These are phyloP conservation scores for Tolypocladium ophioglossoides DNA, from an alignment of 2,329 filamentous ascomycete species.

Conservation along the genomic window DNA sequence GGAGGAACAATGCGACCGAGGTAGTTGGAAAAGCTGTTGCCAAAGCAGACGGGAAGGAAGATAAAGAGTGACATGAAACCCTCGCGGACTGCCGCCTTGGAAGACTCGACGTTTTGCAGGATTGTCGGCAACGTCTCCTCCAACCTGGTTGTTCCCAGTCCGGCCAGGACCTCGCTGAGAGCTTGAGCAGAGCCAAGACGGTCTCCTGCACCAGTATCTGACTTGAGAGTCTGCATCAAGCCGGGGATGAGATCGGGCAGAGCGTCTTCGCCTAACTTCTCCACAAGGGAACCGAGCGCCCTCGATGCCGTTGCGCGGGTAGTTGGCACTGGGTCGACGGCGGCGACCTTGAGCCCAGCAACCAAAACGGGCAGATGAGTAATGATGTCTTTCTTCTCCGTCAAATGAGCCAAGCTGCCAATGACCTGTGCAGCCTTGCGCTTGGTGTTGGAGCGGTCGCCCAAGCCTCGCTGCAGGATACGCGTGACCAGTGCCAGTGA, in stretches of 20 bases:
- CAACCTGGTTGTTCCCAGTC: conserved; percentile 79
- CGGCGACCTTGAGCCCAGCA: conserved; percentile 75
- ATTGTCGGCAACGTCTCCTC: conserved; percentile 96
- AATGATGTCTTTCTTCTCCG: conserved; percentile 88
- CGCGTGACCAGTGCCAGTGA: conserved; percentile 91
- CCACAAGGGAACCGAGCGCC: conserved; percentile 88
- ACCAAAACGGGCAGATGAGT: conserved; percentile 87
- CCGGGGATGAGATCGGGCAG: conserved; percentile 94
- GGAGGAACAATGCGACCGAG: conserved; percentile 91
- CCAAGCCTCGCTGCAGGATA: conserved; percentile 85
- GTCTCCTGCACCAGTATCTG: conserved; percentile 92
- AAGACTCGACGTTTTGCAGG: conserved; percentile 87
- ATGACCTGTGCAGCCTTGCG: conserved; percentile 96
- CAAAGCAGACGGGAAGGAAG: conserved; percentile 96
- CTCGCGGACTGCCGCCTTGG: conserved; percentile 83
- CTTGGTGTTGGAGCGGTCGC: conserved; percentile 88
- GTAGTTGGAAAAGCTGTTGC: conserved; percentile 96
- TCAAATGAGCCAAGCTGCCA: conserved; percentile 91
- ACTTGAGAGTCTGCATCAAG: conserved; percentile 95
- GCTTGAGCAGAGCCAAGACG: conserved; percentile 93
- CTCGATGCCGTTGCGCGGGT: conserved; percentile 94
- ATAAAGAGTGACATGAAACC: conserved; percentile 99
- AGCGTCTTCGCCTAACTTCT: conserved; percentile 95
- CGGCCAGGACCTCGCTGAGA: conserved; percentile 89
- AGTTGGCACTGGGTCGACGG: conserved; percentile 92